Percentiles rank a stretch among this genome's conserved stretches.
These are phyloP conservation scores for Leptographium wingfieldii DNA, from an alignment of 2,329 filamentous ascomycete genomes.

Conservation along the genomic window DNA sequence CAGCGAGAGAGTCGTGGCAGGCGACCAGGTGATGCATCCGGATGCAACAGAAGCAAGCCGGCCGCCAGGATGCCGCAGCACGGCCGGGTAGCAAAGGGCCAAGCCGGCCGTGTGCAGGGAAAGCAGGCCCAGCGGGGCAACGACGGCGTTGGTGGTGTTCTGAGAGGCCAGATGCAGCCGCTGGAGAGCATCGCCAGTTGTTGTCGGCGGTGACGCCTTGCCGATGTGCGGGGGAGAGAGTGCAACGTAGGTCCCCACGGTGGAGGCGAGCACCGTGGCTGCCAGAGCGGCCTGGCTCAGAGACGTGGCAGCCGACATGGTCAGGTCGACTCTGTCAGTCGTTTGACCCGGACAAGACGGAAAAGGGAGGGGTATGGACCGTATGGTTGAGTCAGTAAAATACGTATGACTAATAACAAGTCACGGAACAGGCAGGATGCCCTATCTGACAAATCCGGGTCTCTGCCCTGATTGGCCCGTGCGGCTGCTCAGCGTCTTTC, in stretches of 20 bases:
- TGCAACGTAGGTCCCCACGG: neutral
- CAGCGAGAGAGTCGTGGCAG: constrained; percentile 1
- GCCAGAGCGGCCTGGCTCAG: neutral
- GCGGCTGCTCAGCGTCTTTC: too few relatives aligned
- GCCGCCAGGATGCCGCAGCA: neutral
- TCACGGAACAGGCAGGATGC: too few relatives aligned
- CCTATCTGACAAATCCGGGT: too few relatives aligned
- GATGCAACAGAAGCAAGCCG: neutral
- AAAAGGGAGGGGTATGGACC: too few relatives aligned
- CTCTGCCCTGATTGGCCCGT: too few relatives aligned
- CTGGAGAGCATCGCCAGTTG: neutral
- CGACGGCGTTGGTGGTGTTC: neutral
- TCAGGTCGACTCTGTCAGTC: neutral
- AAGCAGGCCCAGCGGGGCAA: neutral
- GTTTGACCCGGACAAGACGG: too few relatives aligned
- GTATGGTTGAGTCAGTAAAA: too few relatives aligned
- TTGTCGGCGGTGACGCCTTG: neutral
- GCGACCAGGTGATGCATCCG: constrained; percentile 1
- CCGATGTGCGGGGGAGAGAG: neutral
- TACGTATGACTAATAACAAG: too few relatives aligned
- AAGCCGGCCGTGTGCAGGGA: constrained; percentile 1
- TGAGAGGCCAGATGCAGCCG: neutral
- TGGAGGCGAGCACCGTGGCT: neutral
- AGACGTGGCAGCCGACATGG: neutral
- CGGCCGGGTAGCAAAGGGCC: neutral